phyloP scores from a whole-genome alignment of 345 rosid species.

The Eucalyptus camaldulensis region DNA sequence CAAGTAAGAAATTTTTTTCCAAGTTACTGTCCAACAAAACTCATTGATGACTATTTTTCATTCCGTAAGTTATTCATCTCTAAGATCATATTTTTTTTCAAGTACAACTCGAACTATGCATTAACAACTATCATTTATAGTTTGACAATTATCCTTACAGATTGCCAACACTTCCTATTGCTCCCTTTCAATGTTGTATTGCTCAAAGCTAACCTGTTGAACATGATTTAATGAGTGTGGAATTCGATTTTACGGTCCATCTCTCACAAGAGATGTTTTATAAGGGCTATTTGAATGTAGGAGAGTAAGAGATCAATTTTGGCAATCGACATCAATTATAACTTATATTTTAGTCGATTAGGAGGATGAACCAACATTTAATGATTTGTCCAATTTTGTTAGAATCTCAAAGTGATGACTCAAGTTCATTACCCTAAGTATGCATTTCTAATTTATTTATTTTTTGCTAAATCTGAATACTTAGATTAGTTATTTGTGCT shows the following conservation, averaged over 20 bases:
- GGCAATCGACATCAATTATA: background rate
- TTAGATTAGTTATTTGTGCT: too few relatives aligned
- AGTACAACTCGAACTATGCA: background rate
- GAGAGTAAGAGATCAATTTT: background rate
- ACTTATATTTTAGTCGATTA: background rate
- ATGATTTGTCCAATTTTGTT: too few relatives aligned
- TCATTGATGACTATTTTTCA: too few relatives aligned
- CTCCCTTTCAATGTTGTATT: background rate
- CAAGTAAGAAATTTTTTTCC: background rate
- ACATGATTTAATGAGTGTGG: background rate
- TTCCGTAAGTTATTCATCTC: background rate
- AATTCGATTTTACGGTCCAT: rapidly evolving
- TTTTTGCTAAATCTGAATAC: too few relatives aligned
- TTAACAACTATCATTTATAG: background rate
- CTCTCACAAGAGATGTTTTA: background rate
- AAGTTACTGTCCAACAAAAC: background rate
- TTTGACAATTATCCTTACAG: background rate
- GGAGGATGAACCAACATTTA: too few relatives aligned
- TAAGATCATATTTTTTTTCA: too few relatives aligned
- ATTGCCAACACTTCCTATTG: background rate
- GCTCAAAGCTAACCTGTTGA: background rate
- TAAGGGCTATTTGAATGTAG: background rate
- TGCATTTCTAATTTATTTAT: too few relatives aligned
- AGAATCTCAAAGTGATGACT: too few relatives aligned
- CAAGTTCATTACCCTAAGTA: too few relatives aligned